phyloP scores from a whole-genome alignment of 495 filamentous ascomycete genomes.

The Penicillium robsamsonii region DNA sequence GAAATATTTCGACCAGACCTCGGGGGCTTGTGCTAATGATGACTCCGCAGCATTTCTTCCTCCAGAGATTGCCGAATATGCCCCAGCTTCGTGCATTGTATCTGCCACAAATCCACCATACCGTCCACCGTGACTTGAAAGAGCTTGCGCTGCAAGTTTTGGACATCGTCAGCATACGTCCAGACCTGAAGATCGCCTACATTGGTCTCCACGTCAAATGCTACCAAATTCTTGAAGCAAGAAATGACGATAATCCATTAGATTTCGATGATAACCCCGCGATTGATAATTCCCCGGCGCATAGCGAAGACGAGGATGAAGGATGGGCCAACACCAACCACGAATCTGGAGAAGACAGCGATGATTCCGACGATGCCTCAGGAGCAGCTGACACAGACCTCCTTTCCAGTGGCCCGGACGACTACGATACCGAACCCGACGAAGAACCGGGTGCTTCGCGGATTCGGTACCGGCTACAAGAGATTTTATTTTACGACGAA shows the following conservation, averaged over 20 bases:
- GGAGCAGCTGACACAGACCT: slow-evolving; percentile 43
- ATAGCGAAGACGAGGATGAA: slow-evolving; percentile 35
- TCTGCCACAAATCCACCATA: slow-evolving; percentile 69
- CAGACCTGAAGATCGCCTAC: slow-evolving; percentile 81
- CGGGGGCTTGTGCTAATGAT: background rate
- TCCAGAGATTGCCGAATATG: slow-evolving; percentile 76
- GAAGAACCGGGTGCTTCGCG: slow-evolving; percentile 45
- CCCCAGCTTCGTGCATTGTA: slow-evolving; percentile 75
- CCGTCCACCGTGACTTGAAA: slow-evolving; percentile 55
- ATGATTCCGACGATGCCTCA: slow-evolving; percentile 46
- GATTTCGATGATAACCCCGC: slow-evolving; percentile 36
- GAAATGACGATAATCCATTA: slow-evolving; percentile 45
- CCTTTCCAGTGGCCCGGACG: slow-evolving; percentile 47
- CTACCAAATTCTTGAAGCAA: slow-evolving; percentile 80
- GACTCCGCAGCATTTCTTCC: slow-evolving; percentile 73
- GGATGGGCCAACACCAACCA: slow-evolving; percentile 43
- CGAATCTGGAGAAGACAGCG: slow-evolving; percentile 40
- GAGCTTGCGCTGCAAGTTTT: slow-evolving; percentile 83
- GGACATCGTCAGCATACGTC: slow-evolving; percentile 82
- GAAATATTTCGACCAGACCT: too few species aligned
- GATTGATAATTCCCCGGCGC: slow-evolving; percentile 36
- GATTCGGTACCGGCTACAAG: slow-evolving; percentile 64
- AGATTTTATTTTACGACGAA: slow-evolving; percentile 89
- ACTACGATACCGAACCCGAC: slow-evolving; percentile 52
- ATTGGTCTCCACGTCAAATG: slow-evolving; percentile 79